Evolutionary conservation across 257 asterid species (phyloP), one percentile per base, ranked within the genome.

Genomic region (Scutellaria baicalensis): DNA sequence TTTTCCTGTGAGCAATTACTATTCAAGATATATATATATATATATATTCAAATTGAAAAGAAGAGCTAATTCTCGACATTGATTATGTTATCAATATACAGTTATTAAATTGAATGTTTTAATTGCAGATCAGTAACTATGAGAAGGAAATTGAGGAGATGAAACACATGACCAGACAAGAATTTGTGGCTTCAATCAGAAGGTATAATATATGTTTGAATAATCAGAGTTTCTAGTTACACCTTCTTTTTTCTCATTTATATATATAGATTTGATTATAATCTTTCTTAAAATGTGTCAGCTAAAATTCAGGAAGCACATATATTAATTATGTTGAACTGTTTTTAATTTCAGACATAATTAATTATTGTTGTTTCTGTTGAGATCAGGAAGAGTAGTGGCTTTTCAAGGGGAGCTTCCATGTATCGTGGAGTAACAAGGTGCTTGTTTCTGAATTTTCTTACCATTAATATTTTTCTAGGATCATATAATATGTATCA

Each of bases 111-210:
- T 16, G 18, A 50, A 16, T 18, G 8, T 73, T n/a, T 2, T 47
- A 20, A 64, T 47, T 69, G 61, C 79, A 93, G 98, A 93, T 90
- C 42, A 90, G 79, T 77, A 87, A 80, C 86, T 93, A 93, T 72
- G 98, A 93, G 83, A 93, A 88, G 73, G 98, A 93, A 76, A 10
- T 88, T 2, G 98, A 93, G 66, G 98, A 90, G 27, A 93, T 93
- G 98, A 93, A 93, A 66, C 69, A 90, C 61, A 90, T 93, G 98
- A 93, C 98, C 0, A 83, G 98, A 31, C 98, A 93, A 72, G 98
- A 93, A 82, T 93, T 90, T 78, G 98, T 93, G 67, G 98, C 97
- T 39, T 84, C 97, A 1, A 88, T 93, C 12, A 82, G 98, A 82
- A 88, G 98, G 98, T 87, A 72, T 13, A 9, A 27, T 40, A n/a